A percentile compares a stretch with the other conserved stretches of the same genome.
Conservation (phyloP, 2,329 filamentous ascomycete genomes). For the Arthroderma uncinatum region DNA sequence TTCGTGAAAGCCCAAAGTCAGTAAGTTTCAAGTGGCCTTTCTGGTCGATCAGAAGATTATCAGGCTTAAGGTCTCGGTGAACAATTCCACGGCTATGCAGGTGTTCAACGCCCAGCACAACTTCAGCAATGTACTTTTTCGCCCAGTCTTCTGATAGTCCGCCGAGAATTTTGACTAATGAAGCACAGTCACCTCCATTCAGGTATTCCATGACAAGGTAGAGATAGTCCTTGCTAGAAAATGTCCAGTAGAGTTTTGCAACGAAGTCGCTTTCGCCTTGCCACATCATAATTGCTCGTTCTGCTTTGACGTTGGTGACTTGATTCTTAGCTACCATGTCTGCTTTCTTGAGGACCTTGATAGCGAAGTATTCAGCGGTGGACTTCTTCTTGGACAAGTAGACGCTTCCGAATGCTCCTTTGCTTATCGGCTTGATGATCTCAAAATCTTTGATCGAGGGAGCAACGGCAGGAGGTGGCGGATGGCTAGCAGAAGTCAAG, state of each 20-base stretch:
- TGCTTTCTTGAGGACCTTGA: conserved; percentile 98
- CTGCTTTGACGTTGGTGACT: conserved; percentile 96
- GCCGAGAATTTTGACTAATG: conserved; percentile 85
- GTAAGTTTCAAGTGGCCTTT: conserved; percentile 94
- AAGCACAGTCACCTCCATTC: conserved; percentile 93
- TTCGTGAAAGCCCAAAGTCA: conserved; percentile 91
- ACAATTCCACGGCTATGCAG: conserved; percentile 90
- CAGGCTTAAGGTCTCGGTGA: conserved; percentile 91
- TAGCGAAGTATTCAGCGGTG: conserved; percentile 95
- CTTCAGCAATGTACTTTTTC: conserved; percentile 92
- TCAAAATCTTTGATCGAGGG: conserved; percentile 99
- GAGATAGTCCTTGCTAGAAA: conserved; percentile 97
- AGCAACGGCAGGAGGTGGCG: conserved; percentile 75
- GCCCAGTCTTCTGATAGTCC: conserved; percentile 94
- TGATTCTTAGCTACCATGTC: conserved; percentile 99
- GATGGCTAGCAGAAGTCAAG: conserved; percentile 63
- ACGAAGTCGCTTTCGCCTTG: conserved; percentile 98
- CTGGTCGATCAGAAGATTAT: conserved; percentile 93
- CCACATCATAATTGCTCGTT: conserved; percentile 99
- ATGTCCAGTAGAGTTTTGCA: conserved; percentile 98
- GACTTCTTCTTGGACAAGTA: conserved; percentile 98
- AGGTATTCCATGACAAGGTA: conserved; percentile 99
- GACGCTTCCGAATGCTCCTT: conserved; percentile 94
- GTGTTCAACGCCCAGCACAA: conserved; percentile 93
- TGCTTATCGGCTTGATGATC: conserved; percentile 98